Percentiles rank a stretch among this genome's conserved stretches.
Conservation (phyloP, 2,329 filamentous ascomycete genomes). For the Akanthomyces muscarius region DNA sequence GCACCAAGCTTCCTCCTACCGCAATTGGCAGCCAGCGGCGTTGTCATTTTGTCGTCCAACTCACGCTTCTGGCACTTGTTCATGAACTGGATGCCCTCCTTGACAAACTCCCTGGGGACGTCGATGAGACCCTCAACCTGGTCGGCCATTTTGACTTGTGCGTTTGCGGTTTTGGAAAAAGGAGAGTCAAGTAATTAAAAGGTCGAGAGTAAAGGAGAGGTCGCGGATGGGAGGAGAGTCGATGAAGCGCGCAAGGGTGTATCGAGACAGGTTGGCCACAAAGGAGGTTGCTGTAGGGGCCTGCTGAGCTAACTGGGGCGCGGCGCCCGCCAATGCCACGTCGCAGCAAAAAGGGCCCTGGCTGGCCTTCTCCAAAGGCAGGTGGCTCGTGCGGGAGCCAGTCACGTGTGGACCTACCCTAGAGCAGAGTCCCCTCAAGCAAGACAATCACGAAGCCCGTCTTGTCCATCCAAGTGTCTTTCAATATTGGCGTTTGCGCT, state of each 20-base stretch:
- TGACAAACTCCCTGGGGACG: constrained; percentile 57
- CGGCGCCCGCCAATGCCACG: background rate
- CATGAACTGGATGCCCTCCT: constrained; percentile 48
- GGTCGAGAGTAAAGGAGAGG: background rate
- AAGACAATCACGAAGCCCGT: too few relatives aligned
- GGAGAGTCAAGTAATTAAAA: too few relatives aligned
- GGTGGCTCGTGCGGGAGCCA: background rate
- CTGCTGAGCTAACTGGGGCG: background rate
- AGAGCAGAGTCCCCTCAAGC: background rate
- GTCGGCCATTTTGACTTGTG: constrained; percentile 16
- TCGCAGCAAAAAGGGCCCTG: constrained; percentile 1
- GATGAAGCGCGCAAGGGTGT: constrained; percentile 1
- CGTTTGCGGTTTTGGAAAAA: constrained; percentile 17
- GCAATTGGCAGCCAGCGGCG: background rate
- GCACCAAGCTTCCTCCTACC: background rate
- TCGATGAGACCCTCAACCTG: constrained; percentile 64
- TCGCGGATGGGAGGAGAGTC: background rate
- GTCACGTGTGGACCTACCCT: constrained; percentile 3
- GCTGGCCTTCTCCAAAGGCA: background rate
- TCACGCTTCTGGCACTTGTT: constrained; percentile 59
- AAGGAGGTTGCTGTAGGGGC: constrained; percentile 9
- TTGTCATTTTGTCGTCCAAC: constrained; percentile 24
- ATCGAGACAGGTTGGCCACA: constrained; percentile 16
- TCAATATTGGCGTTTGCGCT: too few relatives aligned
- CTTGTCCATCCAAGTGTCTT: too few relatives aligned